A percentile compares a stretch with the other conserved stretches of the same genome.
phyloP scores from a whole-genome alignment of 306 rosid genomes.

The Luffa acutangula region DNA sequence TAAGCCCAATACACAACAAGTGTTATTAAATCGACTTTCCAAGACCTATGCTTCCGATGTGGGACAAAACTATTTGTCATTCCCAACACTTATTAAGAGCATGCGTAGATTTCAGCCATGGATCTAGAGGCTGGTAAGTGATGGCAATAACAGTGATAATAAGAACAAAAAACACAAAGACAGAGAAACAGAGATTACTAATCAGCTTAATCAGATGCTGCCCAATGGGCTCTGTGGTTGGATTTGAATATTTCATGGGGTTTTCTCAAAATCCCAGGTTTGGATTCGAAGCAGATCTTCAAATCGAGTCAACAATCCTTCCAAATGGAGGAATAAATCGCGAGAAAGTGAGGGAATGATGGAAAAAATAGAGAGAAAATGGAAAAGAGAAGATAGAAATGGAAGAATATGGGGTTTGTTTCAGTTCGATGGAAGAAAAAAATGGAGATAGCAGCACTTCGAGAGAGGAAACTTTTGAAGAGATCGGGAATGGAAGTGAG shows the following conservation, averaged over 20 bases:
- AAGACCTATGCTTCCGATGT: too few species aligned
- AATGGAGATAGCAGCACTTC: background rate
- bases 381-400: background rate
- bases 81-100: slow-evolving; percentile 72
- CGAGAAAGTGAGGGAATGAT: background rate
- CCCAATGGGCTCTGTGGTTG: slow-evolving; percentile 60
- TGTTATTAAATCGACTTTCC: too few species aligned
- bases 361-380: background rate
- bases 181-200: slow-evolving; percentile 78
- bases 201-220: slow-evolving; percentile 80
- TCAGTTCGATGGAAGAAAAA: too few species aligned
- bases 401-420: background rate
- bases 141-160: slow-evolving; percentile 86
- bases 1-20: too few species aligned
- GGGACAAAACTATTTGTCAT: too few species aligned
- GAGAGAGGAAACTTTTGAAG: background rate
- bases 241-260: slow-evolving; percentile 55
- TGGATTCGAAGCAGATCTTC: slow-evolving; percentile 11
- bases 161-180: slow-evolving; percentile 74
- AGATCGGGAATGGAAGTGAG: background rate
- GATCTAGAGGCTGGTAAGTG: slow-evolving; percentile 97
- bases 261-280: slow-evolving; percentile 7
- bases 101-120: slow-evolving; percentile 89
- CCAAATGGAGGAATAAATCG: background rate
- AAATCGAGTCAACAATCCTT: slow-evolving; percentile 1